phyloP scores from a whole-genome alignment of 169 alveolate species.

The Plasmodium inui region DNA sequence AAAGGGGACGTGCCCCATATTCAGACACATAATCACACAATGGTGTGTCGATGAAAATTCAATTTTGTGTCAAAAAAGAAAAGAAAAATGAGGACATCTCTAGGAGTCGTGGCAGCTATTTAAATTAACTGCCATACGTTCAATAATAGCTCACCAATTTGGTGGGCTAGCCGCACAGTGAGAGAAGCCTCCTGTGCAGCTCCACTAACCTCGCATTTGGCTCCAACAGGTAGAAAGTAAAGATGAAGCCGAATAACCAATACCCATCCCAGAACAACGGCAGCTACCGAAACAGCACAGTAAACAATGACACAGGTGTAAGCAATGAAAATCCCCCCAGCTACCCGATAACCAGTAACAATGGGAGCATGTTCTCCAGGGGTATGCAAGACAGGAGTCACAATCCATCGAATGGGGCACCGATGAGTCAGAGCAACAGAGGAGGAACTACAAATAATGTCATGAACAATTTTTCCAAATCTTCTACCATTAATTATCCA shows the following conservation, averaged over 20 bases:
- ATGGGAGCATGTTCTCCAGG: background rate
- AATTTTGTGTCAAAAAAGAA: background rate
- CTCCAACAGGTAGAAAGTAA: background rate
- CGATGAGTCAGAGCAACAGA: background rate
- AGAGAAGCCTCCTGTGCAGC: background rate
- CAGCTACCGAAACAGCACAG: background rate
- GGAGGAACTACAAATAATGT: background rate
- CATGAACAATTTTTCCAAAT: background rate
- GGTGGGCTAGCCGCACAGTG: background rate
- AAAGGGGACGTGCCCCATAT: background rate
- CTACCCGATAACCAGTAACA: background rate
- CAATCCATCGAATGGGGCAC: background rate
- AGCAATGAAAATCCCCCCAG: constrained; percentile 2
- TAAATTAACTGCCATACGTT: background rate
- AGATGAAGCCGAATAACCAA: background rate
- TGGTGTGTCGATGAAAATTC: background rate
- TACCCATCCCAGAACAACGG: background rate
- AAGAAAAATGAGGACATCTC: background rate
- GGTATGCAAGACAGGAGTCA: background rate
- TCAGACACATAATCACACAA: background rate
- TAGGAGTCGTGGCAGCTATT: background rate
- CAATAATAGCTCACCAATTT: background rate
- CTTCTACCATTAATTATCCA: constrained; percentile 4
- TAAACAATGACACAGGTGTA: constrained; percentile 1
- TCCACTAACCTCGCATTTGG: background rate